Evolutionary conservation across 768 basidiomycete species (phyloP), one percentile per base, ranked within the genome.

Genomic region (Naganishia friedmannii): DNA sequence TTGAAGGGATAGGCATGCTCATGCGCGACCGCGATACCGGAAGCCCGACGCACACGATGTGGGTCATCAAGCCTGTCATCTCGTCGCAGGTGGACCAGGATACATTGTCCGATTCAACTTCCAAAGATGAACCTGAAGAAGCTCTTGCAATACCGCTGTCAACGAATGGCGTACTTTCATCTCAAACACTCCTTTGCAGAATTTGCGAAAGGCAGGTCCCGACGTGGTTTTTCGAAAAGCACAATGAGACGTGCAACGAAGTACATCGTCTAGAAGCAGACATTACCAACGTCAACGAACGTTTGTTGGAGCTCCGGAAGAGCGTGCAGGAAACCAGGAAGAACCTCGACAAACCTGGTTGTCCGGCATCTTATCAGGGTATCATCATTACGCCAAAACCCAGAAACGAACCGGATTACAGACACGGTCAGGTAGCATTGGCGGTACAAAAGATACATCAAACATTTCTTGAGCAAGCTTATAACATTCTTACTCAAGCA

Each of bases 151-250:
- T 69, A 10, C 10, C 68, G 0, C 45, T 69, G 8, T 60, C 56
- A 23, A 54, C 31, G 28, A 84, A 84, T 19, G 77, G 75, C 53
- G 88, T 89, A 28, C 63, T 72, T 0, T 89, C 88, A 77, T 88
- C 86, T 29, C 87, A 91, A 70, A 88, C 86, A 32, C 91, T 98
- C 63, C 85, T 99, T 26, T 98, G 96, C 83, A 90, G 96, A 34
- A 99, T 99, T 72, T 99, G 96, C 84, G 96, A 99, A 82, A 88
- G 90, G 77, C 89, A 90, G 74, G 90, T 98, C 69, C 94, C 95
- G 2, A 91, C 95, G 72, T 99, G 96, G 96, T 99, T 93, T 84
- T 99, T 99, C 80, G 96, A 98, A 83, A 98, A 97, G 83, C 96
- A 99, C 84, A 98, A 93, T 86, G 96, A 99, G 82, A 98, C 94